These are phyloP conservation scores for Galium porrigens DNA, from an alignment of 305 asterid species.

Conservation along the genomic window DNA sequence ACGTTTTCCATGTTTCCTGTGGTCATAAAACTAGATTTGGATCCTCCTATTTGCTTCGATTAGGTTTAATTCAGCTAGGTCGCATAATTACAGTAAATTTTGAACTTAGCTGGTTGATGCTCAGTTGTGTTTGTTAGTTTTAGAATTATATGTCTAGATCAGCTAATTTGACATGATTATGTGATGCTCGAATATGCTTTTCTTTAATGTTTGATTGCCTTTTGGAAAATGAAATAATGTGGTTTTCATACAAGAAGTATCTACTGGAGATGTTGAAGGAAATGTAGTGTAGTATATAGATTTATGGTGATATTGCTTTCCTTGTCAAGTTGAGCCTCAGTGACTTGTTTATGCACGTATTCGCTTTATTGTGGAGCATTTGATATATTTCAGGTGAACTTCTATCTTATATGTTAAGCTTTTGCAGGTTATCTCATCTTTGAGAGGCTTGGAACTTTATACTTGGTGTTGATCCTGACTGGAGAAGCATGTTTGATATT, in stretches of 20 bases:
- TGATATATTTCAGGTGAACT: not conserved
- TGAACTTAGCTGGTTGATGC: not conserved
- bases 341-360: not conserved
- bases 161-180: not conserved
- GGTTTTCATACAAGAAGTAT: not conserved
- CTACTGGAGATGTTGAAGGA: not conserved
- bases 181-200: not conserved
- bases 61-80: not conserved
- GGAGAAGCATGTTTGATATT: slow-evolving; percentile 20
- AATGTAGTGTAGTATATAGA: not conserved
- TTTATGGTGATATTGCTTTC: not conserved
- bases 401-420: not conserved
- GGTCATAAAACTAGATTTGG: not conserved
- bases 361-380: not conserved
- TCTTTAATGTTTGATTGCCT: not conserved
- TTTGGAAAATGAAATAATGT: not conserved
- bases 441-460: slow-evolving; percentile 19
- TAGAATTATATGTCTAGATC: not conserved
- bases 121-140: not conserved
- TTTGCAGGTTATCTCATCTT: slow-evolving; percentile 10
- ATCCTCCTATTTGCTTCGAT: not conserved
- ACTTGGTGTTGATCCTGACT: slow-evolving; percentile 19
- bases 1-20: not conserved
- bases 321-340: slow-evolving; percentile 1
- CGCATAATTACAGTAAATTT: not conserved